A percentile compares a stretch with the other conserved stretches of the same genome.
Conservation (phyloP, 176 grass and related monocot genomes). For the Raddia guianensis region DNA sequence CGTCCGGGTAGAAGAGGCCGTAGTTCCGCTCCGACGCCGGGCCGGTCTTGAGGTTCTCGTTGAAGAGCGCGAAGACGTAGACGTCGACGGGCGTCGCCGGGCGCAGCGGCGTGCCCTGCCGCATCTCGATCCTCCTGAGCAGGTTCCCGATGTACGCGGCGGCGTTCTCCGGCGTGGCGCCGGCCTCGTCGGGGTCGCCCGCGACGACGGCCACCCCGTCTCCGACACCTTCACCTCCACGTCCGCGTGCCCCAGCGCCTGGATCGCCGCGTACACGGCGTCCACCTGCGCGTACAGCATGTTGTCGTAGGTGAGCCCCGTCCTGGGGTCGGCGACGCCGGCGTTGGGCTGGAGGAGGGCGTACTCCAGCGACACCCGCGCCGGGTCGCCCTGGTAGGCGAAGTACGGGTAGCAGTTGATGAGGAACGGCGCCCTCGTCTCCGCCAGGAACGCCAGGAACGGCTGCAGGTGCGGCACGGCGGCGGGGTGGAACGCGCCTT, state of each 20-base stretch:
- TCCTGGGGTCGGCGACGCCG: constrained; percentile 45
- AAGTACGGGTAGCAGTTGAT: constrained; percentile 84
- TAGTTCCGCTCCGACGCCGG: constrained; percentile 86
- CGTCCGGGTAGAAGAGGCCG: constrained; percentile 70
- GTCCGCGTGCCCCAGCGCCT: constrained; percentile 61
- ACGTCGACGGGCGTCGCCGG: constrained; percentile 71
- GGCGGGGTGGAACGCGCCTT: constrained; percentile 48
- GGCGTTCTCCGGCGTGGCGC: constrained; percentile 67
- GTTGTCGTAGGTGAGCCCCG: constrained; percentile 70
- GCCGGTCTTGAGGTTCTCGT: constrained; percentile 61
- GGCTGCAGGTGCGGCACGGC: constrained; percentile 48
- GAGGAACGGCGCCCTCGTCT: constrained; percentile 62
- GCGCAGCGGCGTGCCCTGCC: constrained; percentile 72
- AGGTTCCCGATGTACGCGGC: constrained; percentile 69
- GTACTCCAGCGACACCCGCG: constrained; percentile 60
- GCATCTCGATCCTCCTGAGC: constrained; percentile 54
- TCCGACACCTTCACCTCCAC: constrained; percentile 65
- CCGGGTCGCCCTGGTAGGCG: constrained; percentile 66
- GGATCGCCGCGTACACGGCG: constrained; percentile 76
- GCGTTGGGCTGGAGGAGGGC: constrained; percentile 61
- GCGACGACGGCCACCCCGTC: constrained; percentile 85
- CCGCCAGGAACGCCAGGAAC: constrained; percentile 60
- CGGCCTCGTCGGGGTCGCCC: constrained; percentile 65
- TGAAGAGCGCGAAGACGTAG: constrained; percentile 75
- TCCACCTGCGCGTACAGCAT: constrained; percentile 92